Evolutionary conservation across 225 moss, liverwort and hornwort genomes (phyloP).

Genomic region (Ulota crispa): DNA sequence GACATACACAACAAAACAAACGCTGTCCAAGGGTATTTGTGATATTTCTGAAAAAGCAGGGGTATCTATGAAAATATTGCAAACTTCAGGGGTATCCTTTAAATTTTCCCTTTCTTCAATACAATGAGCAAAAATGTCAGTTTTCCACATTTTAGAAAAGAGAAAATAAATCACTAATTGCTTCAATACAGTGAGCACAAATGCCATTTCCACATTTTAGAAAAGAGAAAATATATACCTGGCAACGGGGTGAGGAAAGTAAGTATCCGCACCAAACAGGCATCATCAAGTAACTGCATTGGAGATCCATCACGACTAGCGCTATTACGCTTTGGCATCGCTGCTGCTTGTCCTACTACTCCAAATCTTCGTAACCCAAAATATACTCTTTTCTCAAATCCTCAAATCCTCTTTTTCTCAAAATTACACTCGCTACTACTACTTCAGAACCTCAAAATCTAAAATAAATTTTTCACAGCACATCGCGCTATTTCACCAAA

Average conservation of each 20-base stretch:
- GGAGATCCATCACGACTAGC: conserved; percentile 29
- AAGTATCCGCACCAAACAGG: conserved; percentile 55
- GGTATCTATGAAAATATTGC: no score
- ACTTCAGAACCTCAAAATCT: background rate
- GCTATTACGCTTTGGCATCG: conserved; percentile 38
- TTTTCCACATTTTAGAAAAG: no score
- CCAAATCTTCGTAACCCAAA: background rate
- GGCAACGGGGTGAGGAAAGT: conserved; percentile 56
- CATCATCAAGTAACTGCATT: conserved; percentile 53
- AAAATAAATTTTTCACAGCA: background rate
- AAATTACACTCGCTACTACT: no score
- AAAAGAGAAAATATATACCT: conserved; percentile 20
- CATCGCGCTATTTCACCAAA: background rate
- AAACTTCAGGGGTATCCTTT: no score
- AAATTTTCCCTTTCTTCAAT: background rate
- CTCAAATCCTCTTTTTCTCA: background rate
- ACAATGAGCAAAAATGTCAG: background rate
- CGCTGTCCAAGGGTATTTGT: no score
- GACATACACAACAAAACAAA: no score
- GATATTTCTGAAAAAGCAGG: no score
- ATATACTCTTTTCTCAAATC: background rate
- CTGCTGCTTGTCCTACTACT: conserved; percentile 6
- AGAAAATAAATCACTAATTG: background rate
- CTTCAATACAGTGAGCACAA: background rate
- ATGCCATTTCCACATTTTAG: background rate